Conservation (phyloP, 1,139 yeast genomes). For the Protomyces gravidus region DNA sequence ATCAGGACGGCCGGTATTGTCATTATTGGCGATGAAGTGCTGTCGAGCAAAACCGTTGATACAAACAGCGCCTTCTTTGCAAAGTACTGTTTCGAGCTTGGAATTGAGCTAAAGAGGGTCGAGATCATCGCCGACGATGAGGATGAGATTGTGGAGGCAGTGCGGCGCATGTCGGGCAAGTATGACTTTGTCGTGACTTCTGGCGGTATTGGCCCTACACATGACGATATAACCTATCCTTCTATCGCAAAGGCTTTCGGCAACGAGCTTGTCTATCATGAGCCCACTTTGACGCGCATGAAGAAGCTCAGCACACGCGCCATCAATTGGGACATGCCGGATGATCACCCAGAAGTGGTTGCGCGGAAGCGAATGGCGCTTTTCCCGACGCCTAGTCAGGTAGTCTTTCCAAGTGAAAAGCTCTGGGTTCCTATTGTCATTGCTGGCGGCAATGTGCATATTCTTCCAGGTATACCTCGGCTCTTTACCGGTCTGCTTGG, state of each 20-base stretch:
- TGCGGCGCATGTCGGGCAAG: constrained; percentile 48
- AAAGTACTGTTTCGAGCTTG: constrained; percentile 58
- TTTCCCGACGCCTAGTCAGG: constrained; percentile 43
- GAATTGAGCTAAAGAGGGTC: constrained; percentile 62
- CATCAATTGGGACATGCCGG: constrained; percentile 37
- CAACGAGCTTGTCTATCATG: constrained; percentile 52
- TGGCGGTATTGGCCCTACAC: constrained; percentile 85
- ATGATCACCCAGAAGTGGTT: constrained; percentile 47
- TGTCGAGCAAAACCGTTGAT: constrained; percentile 80
- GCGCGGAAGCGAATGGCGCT: constrained; percentile 78
- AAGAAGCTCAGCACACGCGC: constrained; percentile 47
- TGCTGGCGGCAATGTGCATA: constrained; percentile 56
- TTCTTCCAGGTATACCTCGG: constrained; percentile 64
- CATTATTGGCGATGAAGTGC: constrained; percentile 81
- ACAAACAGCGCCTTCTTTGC: constrained; percentile 73
- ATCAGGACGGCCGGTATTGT: constrained; percentile 44
- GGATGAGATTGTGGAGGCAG: constrained; percentile 56
- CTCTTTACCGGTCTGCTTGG: constrained; percentile 56
- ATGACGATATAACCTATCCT: constrained; percentile 80
- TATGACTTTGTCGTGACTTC: constrained; percentile 72
- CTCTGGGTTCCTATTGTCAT: constrained; percentile 83
- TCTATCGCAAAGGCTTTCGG: constrained; percentile 58
- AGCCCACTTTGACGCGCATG: constrained; percentile 61
- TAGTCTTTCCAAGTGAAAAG: constrained; percentile 52
- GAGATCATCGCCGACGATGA: constrained; percentile 74